Conservation (phyloP, 441 rosid species). For the Euphorbia corollata region DNA sequence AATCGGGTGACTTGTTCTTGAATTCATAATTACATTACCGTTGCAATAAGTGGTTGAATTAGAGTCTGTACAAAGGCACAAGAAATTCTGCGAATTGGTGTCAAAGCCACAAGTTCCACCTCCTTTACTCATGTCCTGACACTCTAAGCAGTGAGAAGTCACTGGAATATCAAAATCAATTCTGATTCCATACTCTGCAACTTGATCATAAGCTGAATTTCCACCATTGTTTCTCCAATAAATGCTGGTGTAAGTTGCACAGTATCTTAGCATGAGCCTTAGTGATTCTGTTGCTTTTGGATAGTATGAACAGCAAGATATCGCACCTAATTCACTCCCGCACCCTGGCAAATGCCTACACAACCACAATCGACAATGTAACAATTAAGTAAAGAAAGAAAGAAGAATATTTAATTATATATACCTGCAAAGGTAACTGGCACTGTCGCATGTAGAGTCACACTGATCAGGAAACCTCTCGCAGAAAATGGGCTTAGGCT, state of each 20-base stretch:
- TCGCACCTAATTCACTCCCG: constrained; percentile 34
- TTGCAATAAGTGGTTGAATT: constrained; percentile 64
- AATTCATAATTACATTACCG: no score
- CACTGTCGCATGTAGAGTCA: constrained; percentile 78
- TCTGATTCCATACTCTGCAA: constrained; percentile 75
- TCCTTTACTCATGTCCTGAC: constrained; percentile 71
- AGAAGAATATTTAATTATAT: not conserved
- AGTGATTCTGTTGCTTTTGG: constrained; percentile 78
- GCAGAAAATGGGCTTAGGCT: constrained; percentile 77
- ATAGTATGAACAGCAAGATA: constrained; percentile 75
- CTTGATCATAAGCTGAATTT: constrained; percentile 49
- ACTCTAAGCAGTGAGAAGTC: constrained; percentile 67
- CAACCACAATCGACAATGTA: no score
- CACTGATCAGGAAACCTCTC: constrained; percentile 84
- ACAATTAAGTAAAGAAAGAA: no score
- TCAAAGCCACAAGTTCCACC: constrained; percentile 74
- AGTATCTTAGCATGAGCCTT: constrained; percentile 71
- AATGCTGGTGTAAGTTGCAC: constrained; percentile 70
- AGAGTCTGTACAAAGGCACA: constrained; percentile 53
- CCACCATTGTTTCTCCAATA: constrained; percentile 62
- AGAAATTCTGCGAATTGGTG: constrained; percentile 41
- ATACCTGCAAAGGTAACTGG: constrained; percentile 68
- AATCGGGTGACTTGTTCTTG: no score
- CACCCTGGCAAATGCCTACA: constrained; percentile 72
- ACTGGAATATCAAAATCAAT: constrained; percentile 74